These are phyloP conservation scores for Leishmania arabica DNA, from an alignment of 208 protist species.

Conservation along the genomic window DNA sequence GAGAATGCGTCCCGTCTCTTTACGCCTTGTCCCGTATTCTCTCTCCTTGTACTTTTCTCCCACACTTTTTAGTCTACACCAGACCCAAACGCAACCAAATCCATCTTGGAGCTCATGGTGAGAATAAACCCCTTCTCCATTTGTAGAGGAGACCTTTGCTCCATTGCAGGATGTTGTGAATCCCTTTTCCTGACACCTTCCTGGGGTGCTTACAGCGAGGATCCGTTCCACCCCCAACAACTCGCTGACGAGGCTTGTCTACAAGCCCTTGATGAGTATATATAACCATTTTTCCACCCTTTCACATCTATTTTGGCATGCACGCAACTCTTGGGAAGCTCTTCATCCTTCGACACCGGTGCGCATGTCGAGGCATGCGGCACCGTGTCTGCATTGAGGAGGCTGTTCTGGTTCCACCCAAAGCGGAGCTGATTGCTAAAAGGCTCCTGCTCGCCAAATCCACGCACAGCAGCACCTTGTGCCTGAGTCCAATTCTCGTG, in stretches of 20 bases:
- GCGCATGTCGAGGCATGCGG: slow-evolving; percentile 72
- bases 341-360: slow-evolving; percentile 72
- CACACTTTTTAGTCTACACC: neutral
- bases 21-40: neutral
- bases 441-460: slow-evolving; percentile 69
- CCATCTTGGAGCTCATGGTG: slow-evolving; percentile 46
- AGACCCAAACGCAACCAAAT: neutral
- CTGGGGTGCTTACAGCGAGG: slow-evolving; percentile 22
- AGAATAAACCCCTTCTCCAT: slow-evolving; percentile 48
- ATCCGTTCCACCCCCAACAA: slow-evolving; percentile 10
- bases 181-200: slow-evolving; percentile 22
- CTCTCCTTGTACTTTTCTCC: too few relatives aligned
- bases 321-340: slow-evolving; percentile 68
- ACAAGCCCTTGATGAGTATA: slow-evolving; percentile 29
- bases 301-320: slow-evolving; percentile 81
- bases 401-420: slow-evolving; percentile 53
- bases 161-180: slow-evolving; percentile 26
- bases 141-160: slow-evolving; percentile 22
- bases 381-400: slow-evolving; percentile 67
- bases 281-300: slow-evolving; percentile 55
- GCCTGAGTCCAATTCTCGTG: slow-evolving; percentile 45
- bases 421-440: slow-evolving; percentile 72
- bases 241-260: slow-evolving; percentile 27
- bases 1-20: neutral
- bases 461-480: slow-evolving; percentile 30